Evolutionary conservation across 2,329 filamentous ascomycete genomes (phyloP).

Genomic region (Beauveria sp.): DNA sequence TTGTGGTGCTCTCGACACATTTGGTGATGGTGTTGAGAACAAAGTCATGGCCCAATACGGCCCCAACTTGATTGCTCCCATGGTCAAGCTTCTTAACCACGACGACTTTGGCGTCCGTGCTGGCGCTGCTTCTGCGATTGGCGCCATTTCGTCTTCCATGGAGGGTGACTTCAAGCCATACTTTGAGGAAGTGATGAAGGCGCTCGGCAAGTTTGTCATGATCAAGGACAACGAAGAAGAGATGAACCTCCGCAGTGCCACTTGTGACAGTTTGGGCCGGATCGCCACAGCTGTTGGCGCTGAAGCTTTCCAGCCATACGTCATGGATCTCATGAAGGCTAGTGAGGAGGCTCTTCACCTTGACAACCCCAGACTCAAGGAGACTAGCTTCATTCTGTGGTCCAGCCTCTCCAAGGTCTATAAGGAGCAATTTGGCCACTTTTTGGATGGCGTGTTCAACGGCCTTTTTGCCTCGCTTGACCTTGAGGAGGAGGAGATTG

Average conservation of each 20-base stretch:
- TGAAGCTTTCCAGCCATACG: constrained; percentile 82
- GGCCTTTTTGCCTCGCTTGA: constrained; percentile 79
- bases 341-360: constrained; percentile 86
- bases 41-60: constrained; percentile 74
- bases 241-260: constrained; percentile 79
- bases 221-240: constrained; percentile 88
- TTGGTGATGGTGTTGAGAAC: constrained; percentile 79
- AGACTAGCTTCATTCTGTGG: constrained; percentile 97
- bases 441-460: constrained; percentile 69
- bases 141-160: constrained; percentile 81
- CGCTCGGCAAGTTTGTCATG: constrained; percentile 74
- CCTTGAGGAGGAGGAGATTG: constrained; percentile 80
- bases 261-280: constrained; percentile 88
- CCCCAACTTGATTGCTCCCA: constrained; percentile 71
- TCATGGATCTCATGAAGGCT: constrained; percentile 81
- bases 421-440: constrained; percentile 71
- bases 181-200: constrained; percentile 83
- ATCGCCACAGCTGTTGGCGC: constrained; percentile 84
- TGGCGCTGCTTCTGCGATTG: constrained; percentile 79
- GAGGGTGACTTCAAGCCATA: constrained; percentile 81
- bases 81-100: constrained; percentile 76
- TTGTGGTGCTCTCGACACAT: constrained; percentile 83
- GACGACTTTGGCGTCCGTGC: constrained; percentile 86
- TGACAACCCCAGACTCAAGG: constrained; percentile 82
- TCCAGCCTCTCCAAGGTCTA: constrained; percentile 92